These are phyloP conservation scores for Penicillium roqueforti DNA, from an alignment of 495 filamentous ascomycete species.

Conservation along the genomic window DNA sequence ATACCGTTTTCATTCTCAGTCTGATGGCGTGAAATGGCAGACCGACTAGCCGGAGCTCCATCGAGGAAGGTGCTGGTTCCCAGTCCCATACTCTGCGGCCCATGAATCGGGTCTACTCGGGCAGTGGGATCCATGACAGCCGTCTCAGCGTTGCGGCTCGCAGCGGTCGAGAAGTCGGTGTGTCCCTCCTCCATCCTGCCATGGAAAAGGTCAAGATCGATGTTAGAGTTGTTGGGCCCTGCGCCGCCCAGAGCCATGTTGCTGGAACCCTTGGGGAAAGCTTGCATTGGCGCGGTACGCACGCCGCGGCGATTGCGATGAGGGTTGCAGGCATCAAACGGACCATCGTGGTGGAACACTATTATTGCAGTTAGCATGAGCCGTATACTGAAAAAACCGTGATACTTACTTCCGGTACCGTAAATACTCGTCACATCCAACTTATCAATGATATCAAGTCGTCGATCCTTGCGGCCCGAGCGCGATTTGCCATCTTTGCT, in stretches of 20 bases:
- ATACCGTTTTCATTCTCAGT: conserved; percentile 54
- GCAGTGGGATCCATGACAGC: conserved; percentile 52
- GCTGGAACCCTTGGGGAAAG: conserved; percentile 83
- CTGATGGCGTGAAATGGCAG: conserved; percentile 75
- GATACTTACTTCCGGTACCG: conserved; percentile 79
- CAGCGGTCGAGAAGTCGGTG: conserved; percentile 60
- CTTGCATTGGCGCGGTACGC: conserved; percentile 88
- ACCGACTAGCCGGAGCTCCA: conserved; percentile 80
- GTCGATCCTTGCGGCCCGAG: conserved; percentile 50
- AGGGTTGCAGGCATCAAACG: conserved; percentile 96
- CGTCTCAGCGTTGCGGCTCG: conserved; percentile 37
- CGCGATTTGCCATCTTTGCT: conserved; percentile 52
- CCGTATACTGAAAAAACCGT: not conserved
- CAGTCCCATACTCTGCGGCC: conserved; percentile 76
- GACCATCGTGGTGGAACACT: conserved; percentile 99
- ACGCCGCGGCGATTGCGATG: conserved; percentile 85
- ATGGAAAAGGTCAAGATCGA: conserved; percentile 80
- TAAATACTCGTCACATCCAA: conserved; percentile 97
- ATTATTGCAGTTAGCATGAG: conserved; percentile 11
- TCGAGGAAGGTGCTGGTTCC: conserved; percentile 96
- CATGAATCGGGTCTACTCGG: conserved; percentile 68
- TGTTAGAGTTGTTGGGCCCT: conserved; percentile 75
- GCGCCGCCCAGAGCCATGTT: conserved; percentile 91
- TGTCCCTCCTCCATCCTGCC: conserved; percentile 81
- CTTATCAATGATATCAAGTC: conserved; percentile 93